Conservation (phyloP, 2,329 filamentous ascomycete genomes). For the Fusarium haematococcum region DNA sequence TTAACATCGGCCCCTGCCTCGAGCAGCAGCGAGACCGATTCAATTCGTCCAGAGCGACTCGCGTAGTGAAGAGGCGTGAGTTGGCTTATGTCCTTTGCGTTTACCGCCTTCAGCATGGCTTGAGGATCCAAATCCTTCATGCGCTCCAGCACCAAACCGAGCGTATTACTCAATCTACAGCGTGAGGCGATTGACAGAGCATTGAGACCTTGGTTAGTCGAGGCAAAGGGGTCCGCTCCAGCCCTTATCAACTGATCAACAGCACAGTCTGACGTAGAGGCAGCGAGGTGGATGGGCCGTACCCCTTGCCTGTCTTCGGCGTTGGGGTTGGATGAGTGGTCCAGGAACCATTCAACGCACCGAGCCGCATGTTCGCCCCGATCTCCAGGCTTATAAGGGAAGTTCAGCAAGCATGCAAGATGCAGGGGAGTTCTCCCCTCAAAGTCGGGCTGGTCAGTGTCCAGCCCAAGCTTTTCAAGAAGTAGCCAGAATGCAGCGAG, state of each 20-base stretch:
- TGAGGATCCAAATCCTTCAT: conserved; percentile 13
- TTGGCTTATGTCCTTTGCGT: conserved; percentile 23
- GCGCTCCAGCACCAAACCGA: conserved; percentile 22
- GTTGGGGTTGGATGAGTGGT: conserved; percentile 2
- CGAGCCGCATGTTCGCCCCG: neutral
- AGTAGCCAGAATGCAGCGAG: neutral
- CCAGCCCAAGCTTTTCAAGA: conserved; percentile 11
- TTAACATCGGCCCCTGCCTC: conserved; percentile 28
- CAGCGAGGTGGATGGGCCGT: conserved; percentile 33
- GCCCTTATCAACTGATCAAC: conserved; percentile 18
- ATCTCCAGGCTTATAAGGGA: neutral
- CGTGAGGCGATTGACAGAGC: conserved; percentile 32
- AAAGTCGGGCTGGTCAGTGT: conserved; percentile 16
- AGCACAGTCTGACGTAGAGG: conserved; percentile 12
- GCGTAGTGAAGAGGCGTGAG: conserved; percentile 37
- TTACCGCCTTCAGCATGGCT: neutral
- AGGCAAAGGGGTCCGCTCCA: conserved; percentile 29
- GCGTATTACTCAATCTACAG: conserved; percentile 21
- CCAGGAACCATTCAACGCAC: conserved; percentile 15
- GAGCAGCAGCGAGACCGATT: conserved; percentile 27
- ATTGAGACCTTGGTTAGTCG: conserved; percentile 26
- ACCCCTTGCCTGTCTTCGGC: conserved; percentile 13
- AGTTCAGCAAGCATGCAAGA: conserved; percentile 13
- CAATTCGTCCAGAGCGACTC: conserved; percentile 17
- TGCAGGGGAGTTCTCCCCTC: conserved; percentile 30